These are phyloP conservation scores for Pharnaceum exiguum DNA, from an alignment of 148 eudicot genomes.

Conservation along the genomic window DNA sequence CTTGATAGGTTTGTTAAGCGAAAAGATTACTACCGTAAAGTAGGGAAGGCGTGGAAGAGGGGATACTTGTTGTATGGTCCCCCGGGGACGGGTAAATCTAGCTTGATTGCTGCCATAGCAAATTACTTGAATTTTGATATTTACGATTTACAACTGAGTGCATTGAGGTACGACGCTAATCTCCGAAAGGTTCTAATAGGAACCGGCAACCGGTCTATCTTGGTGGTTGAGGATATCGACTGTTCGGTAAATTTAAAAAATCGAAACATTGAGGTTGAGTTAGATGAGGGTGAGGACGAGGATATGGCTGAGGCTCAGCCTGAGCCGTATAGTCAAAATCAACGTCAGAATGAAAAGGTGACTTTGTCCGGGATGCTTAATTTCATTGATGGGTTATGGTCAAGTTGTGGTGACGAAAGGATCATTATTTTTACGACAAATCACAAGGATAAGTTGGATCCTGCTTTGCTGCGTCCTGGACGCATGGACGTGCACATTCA, in stretches of 20 bases:
- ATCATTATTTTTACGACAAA: slow-evolving; percentile 64
- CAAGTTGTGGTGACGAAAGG: slow-evolving; percentile 50
- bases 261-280: no score
- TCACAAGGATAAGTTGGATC: slow-evolving; percentile 52
- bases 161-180: slow-evolving; percentile 23
- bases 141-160: slow-evolving; percentile 45
- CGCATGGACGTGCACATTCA: slow-evolving; percentile 62
- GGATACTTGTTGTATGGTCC: slow-evolving; percentile 62
- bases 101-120: slow-evolving; percentile 60
- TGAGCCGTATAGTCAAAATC: no score
- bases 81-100: slow-evolving; percentile 61
- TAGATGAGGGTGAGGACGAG: not conserved
- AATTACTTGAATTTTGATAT: slow-evolving; percentile 47
- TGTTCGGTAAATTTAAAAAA: slow-evolving; percentile 35
- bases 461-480: slow-evolving; percentile 52
- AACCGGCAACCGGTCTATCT: slow-evolving; percentile 37
- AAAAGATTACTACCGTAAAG: slow-evolving; percentile 37
- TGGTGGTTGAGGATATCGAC: slow-evolving; percentile 60
- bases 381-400: slow-evolving; percentile 59
- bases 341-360: slow-evolving; percentile 24
- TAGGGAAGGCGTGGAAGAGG: slow-evolving; percentile 73
- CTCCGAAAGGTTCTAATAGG: slow-evolving; percentile 35
- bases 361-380: slow-evolving; percentile 54
- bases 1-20: slow-evolving; percentile 39
- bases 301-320: not conserved